A percentile compares a stretch with the other conserved stretches of the same genome.
Conservation (phyloP, 805 yeast genomes). For the Zygoascus biomembranicola region DNA sequence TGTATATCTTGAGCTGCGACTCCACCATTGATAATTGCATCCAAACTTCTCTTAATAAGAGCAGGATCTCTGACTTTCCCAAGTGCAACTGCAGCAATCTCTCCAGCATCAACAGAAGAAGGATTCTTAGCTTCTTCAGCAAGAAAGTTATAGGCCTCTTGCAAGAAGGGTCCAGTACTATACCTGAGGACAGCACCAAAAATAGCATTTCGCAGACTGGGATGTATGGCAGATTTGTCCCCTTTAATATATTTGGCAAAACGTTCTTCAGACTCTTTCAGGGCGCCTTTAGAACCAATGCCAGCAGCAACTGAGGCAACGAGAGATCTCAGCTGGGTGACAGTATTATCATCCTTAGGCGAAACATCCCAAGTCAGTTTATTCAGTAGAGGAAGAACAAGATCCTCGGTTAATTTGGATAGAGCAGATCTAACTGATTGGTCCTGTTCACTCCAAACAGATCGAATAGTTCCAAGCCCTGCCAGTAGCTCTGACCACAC, state of each 20-base stretch:
- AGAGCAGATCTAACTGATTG: slow-evolving; percentile 36
- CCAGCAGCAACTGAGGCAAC: slow-evolving; percentile 53
- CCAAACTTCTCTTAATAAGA: slow-evolving; percentile 34
- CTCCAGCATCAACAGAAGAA: slow-evolving; percentile 46
- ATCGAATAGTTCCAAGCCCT: slow-evolving; percentile 27
- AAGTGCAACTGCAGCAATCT: slow-evolving; percentile 47
- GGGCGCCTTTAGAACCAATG: slow-evolving; percentile 40
- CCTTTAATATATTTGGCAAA: slow-evolving; percentile 32
- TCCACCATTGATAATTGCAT: slow-evolving; percentile 33
- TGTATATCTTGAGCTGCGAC: slow-evolving; percentile 49
- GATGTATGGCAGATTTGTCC: slow-evolving; percentile 40
- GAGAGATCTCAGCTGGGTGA: slow-evolving; percentile 53
- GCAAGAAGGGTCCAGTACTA: slow-evolving; percentile 28
- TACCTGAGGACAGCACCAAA: slow-evolving; percentile 36
- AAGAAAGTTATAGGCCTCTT: slow-evolving; percentile 33
- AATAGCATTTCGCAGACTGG: slow-evolving; percentile 40
- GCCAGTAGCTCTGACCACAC: slow-evolving; percentile 50
- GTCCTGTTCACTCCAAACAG: slow-evolving; percentile 33
- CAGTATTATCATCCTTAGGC: slow-evolving; percentile 49
- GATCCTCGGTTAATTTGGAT: slow-evolving; percentile 42
- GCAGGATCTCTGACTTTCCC: slow-evolving; percentile 37
- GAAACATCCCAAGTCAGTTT: slow-evolving; percentile 55
- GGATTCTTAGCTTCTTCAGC: slow-evolving; percentile 43
- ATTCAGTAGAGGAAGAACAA: slow-evolving; percentile 42
- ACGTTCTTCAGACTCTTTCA: slow-evolving; percentile 35